phyloP scores from a whole-genome alignment of 2,329 filamentous ascomycete genomes.

The Hypocreales sp. region DNA sequence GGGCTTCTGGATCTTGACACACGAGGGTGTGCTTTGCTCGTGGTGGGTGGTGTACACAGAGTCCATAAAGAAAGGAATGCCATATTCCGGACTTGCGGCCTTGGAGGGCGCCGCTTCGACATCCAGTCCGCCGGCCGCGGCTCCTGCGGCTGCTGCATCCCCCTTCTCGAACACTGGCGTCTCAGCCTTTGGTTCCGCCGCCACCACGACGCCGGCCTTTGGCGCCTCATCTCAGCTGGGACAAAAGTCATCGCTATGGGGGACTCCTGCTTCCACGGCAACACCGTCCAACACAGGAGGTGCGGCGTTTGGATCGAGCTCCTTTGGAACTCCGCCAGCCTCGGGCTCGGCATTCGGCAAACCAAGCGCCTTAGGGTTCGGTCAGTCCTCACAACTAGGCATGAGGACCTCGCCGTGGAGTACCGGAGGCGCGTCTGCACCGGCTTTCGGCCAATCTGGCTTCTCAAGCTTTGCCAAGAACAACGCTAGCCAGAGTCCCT shows the following conservation, averaged over 20 bases:
- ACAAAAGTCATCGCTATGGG: slow-evolving; percentile 37
- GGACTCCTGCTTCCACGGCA: slow-evolving; percentile 14
- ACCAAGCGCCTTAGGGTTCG: slow-evolving; percentile 33
- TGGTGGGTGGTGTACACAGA: slow-evolving; percentile 94
- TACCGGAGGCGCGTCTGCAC: slow-evolving; percentile 12
- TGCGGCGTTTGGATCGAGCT: slow-evolving; percentile 26
- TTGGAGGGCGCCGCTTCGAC: slow-evolving; percentile 20
- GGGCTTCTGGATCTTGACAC: slow-evolving; percentile 70
- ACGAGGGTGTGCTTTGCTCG: slow-evolving; percentile 68
- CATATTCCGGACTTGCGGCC: slow-evolving; percentile 54
- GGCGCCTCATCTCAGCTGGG: slow-evolving; percentile 33
- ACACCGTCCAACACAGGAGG: slow-evolving; percentile 16
- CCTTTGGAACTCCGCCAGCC: slow-evolving; percentile 24
- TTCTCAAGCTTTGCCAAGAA: slow-evolving; percentile 27
- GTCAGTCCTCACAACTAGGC: slow-evolving; percentile 32
- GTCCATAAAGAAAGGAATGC: slow-evolving; percentile 58
- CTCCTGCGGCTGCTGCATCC: slow-evolving; percentile 15
- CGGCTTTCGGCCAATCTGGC: slow-evolving; percentile 39
- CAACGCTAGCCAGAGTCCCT: slow-evolving; percentile 17
- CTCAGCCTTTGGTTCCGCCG: slow-evolving; percentile 25
- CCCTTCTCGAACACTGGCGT: slow-evolving; percentile 13
- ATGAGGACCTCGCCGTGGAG: slow-evolving; percentile 39
- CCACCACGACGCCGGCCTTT: slow-evolving; percentile 25
- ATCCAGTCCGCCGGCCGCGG: slow-evolving; percentile 12
- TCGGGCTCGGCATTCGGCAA: slow-evolving; percentile 32